Evolutionary conservation across 345 rosid species (phyloP), one percentile per base, ranked within the genome.

Genomic region (Citrus reticulata): DNA sequence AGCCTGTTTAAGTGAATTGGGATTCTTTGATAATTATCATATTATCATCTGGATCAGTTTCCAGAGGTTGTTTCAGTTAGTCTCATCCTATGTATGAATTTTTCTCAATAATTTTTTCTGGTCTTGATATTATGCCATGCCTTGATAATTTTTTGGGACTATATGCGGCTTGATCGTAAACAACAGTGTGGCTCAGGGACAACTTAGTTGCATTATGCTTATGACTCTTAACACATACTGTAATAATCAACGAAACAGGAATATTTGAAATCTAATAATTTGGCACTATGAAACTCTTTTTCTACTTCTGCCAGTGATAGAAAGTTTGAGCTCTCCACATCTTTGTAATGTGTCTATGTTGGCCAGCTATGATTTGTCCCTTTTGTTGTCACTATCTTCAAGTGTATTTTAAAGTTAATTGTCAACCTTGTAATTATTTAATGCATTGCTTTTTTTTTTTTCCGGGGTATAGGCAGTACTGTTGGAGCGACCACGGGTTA

Each of bases 401-500:
- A 17, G 27, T 74, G 27, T 74, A 7, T 24, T 40, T 40, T 13
- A 19, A 61, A 42, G 49, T 61, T 59, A 8, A 40, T 29, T 17
- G 46, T 27, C 40, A 20, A 14, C 25, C 6, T 62, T 34, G 8
- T 60, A 55, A 46, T 24, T 68, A 16, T 67, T 57, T 39, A 66
- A 17, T 7, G 40, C 10, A 16, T 77, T 40, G 13, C 46, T 40
- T 40, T 2, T 8, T 63, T 68, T 54, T 72, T 61, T 39, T 39
- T 8, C 0, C 0, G 6, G 22, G 4, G 17, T 3, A 78, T 71
- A 93, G 94, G 93, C 89, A 58, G 82, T 91, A 34, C 91, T 91
- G 46, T 76, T 88, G 77, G 94, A 91, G 9, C 86, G 84, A 57
- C 97, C 95, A 14, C 91, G 90, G 46, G 93, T 91, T n/a, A 75